These are phyloP conservation scores for Mycena latifolia DNA, from an alignment of 768 basidiomycete genomes.

Conservation along the genomic window DNA sequence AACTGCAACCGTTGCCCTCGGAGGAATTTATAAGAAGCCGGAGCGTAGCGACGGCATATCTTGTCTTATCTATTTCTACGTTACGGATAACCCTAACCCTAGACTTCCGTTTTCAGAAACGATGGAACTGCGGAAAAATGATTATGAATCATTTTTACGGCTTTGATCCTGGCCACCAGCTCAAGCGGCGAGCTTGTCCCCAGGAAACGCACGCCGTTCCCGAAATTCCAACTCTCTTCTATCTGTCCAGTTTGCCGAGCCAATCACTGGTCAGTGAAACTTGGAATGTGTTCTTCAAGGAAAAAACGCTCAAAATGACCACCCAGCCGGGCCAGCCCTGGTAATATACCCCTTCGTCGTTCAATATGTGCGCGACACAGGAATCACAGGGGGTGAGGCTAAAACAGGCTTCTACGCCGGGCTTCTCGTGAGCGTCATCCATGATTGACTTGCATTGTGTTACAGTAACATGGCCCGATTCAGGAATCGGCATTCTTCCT, in stretches of 20 bases:
- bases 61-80: too few species aligned
- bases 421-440: constrained; percentile 31
- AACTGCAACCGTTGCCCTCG: too few species aligned
- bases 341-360: constrained; percentile 41
- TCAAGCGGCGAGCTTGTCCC: too few species aligned
- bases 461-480: too few species aligned
- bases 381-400: constrained; percentile 37
- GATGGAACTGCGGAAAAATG: too few species aligned
- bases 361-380: constrained; percentile 38
- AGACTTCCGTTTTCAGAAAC: too few species aligned
- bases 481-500: constrained; percentile 44
- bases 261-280: constrained; percentile 16
- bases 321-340: constrained; percentile 2
- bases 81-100: too few species aligned
- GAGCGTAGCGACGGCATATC: too few species aligned
- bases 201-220: constrained; percentile 10
- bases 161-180: too few species aligned
- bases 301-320: background rate
- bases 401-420: constrained; percentile 42
- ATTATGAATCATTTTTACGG: too few species aligned
- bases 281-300: background rate
- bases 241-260: constrained; percentile 28
- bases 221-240: constrained; percentile 29
- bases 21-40: too few species aligned
- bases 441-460: background rate